Conservation (phyloP, 176 grass and related monocot species). For the bread wheat (Triticum aestivum) region DNA sequence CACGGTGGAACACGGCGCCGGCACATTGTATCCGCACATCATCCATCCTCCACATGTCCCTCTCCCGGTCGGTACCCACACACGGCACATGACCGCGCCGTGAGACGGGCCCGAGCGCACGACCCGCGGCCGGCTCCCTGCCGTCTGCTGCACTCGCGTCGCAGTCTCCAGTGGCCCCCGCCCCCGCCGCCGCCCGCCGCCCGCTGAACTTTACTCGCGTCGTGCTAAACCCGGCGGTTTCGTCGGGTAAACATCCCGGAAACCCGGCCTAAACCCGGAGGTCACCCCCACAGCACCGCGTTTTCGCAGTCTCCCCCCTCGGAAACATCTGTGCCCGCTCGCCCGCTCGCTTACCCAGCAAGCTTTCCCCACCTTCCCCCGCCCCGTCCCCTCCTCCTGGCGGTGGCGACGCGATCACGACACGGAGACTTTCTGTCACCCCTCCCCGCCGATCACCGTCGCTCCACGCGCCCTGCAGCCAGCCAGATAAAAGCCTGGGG, state of each 20-base stretch:
- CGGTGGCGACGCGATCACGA: neutral
- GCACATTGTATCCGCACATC: neutral
- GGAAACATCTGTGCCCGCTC: neutral
- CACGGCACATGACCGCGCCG: neutral
- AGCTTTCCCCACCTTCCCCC: constrained; percentile 1
- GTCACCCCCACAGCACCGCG: neutral
- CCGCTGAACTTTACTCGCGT: neutral
- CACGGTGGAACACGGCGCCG: no score
- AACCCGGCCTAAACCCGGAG: neutral
- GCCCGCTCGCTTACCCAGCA: neutral
- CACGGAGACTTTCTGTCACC: neutral
- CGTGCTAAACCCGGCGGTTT: constrained; percentile 23
- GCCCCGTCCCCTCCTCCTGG: neutral
- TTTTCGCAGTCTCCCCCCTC: constrained; percentile 36
- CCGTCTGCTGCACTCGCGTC: neutral
- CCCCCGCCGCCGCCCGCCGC: no score
- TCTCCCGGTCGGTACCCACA: neutral
- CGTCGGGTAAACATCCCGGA: constrained; percentile 63
- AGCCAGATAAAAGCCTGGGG: neutral
- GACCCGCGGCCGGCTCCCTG: neutral
- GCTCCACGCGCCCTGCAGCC: neutral
- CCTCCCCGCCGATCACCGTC: constrained; percentile 12
- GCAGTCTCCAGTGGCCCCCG: neutral
- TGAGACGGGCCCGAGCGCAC: neutral
- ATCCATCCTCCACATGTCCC: neutral